Evolutionary conservation across 2,329 filamentous ascomycete species (phyloP).

Genomic region (Scytalidium sp.): DNA sequence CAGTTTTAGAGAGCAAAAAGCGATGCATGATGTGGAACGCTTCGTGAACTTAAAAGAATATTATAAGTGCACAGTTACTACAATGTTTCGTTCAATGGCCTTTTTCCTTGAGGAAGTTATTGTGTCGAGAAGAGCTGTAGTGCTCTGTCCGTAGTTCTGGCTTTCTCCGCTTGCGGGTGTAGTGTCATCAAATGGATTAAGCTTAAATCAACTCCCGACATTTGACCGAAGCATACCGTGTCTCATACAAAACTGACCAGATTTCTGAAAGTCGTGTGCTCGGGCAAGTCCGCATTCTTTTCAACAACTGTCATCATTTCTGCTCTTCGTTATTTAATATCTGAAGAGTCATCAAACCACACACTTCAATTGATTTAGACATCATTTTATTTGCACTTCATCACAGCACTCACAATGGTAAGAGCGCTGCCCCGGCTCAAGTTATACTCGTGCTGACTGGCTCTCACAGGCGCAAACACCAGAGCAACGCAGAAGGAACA

Average conservation of each 20-base stretch:
- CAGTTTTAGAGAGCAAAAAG: neutral
- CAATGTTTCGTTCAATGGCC: too few relatives aligned
- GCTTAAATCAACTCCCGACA: neutral
- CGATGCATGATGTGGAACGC: neutral
- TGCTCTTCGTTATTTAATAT: neutral
- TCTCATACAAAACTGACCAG: neutral
- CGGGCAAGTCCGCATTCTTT: neutral
- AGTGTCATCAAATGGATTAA: too few relatives aligned
- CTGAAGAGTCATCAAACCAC: neutral
- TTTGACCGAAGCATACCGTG: neutral
- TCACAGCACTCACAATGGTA: slow-evolving; percentile 15
- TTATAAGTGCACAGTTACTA: too few relatives aligned
- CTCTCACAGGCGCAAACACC: slow-evolving; percentile 71
- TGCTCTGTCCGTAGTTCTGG: too few relatives aligned
- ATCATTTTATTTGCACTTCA: neutral
- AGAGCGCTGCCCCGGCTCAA: neutral
- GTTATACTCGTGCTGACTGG: slow-evolving; percentile 6
- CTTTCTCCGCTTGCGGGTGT: too few relatives aligned
- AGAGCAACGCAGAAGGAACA: slow-evolving; percentile 77
- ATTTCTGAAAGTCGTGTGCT: neutral
- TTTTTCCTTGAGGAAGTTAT: too few relatives aligned
- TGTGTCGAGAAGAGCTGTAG: too few relatives aligned
- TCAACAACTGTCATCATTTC: neutral
- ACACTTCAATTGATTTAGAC: neutral
- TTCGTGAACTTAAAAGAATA: neutral